Evolutionary conservation across 305 asterid species (phyloP), one percentile per base, ranked within the genome.

Genomic region (Withania somnifera): DNA sequence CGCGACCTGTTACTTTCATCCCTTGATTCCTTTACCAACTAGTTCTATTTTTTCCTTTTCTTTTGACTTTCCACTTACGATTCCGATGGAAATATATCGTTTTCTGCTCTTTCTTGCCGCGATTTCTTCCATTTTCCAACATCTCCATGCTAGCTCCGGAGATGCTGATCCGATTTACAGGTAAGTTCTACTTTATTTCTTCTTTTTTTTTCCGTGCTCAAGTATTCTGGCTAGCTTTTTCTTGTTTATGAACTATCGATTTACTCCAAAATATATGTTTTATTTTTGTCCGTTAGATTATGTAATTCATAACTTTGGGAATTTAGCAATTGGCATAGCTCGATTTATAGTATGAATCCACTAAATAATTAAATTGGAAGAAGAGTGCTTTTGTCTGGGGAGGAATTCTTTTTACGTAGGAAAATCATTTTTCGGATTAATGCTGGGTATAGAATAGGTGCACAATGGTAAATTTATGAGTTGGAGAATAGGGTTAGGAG

Each of bases 131-230:
- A 73, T 82, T 68, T 64, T 83, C 82, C 87, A 87, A 86, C 88
- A 88, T 58, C 84, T 87, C 85, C 78, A 85, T 77, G 97, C 94
- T 2, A 92, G 89, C 87, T 88, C 92, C 24, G 98, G 97, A 15
- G 97, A 94, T 76, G 86, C 91, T 83, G 99, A 95, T 89, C 96
- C 99, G 67, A 82, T 92, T 85, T 95, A 95, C 91, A 82, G 52
- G 99, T 95, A 71, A 88, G 84, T 68, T 56, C 77, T 84, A 84
- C 77, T 75, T 77, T 40, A 47, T 10, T 42, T 79, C 57, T 36
- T 38, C 53, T n/a, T n/a, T n/a, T n/a, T n/a, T n/a, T n/a, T n/a
- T n/a, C 15, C 7, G 0, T 71, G 56, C 19, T 71, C 58, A 13
- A 13, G 40, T 51, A 24, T 11, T 32, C 32, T 80, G 19, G 30